Base-by-base conservation (phyloP, 306 rosid species). In the Sechiopsis laciniata region DNA sequence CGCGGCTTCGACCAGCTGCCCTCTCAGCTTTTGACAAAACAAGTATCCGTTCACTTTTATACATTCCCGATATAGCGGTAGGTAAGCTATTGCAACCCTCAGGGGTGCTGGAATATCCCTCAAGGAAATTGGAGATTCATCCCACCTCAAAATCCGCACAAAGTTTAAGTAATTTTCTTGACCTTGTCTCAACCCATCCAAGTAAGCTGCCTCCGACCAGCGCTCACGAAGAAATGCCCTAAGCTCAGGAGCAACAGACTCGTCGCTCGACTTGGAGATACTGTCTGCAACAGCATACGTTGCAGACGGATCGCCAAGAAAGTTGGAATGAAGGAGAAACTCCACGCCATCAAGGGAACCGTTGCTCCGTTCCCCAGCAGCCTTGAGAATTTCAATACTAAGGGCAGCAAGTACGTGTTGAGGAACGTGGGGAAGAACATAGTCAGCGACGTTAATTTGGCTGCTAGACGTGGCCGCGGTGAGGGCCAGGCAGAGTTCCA, bases 401-500 rank as follows among this genome's bases (percentile, higher is more conserved):
- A 91, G 88, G 8, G 95, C 86, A 26, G 87, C 84, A 56, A 91
- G 92, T 58, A 91, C 92, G 63, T 87, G 89, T 45, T 79, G 95
- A 24, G 97, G 97, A 78, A 91, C 95, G 37, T 83, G 90, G 22
- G 97, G 92, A 79, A 91, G 97, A 76, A 91, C 88, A 82, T 84
- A 88, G n/a, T 89, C 84, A 35, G 95, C 92, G 5, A 87, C 78
- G 10, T 78, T 83, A 74, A 91, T 91, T 83, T 91, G 95, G 84
- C 95, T 87, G 84, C 97, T 91, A 71, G 97, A 88, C 12, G 95
- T 88, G 74, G 97, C 97, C 19, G 97, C 92, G 3, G 97, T 91
- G 51, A 91, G 95, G 78, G 97, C 97, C 76, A 91, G 90, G 79
- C 97, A 91, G 6, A 91, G 92, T 81, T 91, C 97, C 95, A 91